Percentiles rank a stretch among this genome's conserved stretches.
Evolutionary conservation across 768 basidiomycete species (phyloP).

Genomic region (Auriscalpium vulgare): DNA sequence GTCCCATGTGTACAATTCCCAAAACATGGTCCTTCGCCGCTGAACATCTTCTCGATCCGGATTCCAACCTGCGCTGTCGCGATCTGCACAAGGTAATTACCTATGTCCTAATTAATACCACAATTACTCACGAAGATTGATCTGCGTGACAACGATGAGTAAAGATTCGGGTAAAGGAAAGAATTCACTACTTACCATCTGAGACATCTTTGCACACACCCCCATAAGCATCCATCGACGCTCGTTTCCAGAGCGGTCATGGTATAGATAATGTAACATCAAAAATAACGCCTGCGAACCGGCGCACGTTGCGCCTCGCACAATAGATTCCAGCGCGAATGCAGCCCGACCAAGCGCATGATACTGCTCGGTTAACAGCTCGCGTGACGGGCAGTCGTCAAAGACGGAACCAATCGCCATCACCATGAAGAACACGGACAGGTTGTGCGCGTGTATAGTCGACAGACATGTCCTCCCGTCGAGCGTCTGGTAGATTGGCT

Average conservation of each 20-base stretch:
- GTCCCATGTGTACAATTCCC: conserved; percentile 37
- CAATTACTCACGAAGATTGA: conserved; percentile 40
- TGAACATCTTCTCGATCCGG: conserved; percentile 37
- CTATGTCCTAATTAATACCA: neutral
- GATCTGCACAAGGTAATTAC: conserved; percentile 28
- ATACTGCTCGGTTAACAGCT: conserved; percentile 26
- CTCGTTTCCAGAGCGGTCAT: conserved; percentile 35
- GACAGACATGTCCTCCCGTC: conserved; percentile 23
- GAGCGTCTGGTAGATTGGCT: conserved; percentile 35
- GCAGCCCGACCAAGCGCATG: conserved; percentile 41
- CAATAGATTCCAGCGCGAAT: conserved; percentile 37
- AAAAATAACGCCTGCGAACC: conserved; percentile 42
- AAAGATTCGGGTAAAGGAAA: neutral
- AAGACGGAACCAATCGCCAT: conserved; percentile 40
- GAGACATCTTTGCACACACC: conserved; percentile 32
- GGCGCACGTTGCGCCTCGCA: conserved; percentile 35
- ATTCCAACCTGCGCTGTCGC: conserved; percentile 43
- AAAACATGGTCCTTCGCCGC: conserved; percentile 39
- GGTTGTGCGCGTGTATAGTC: conserved; percentile 34
- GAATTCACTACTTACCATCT: conserved; percentile 29
- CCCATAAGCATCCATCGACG: conserved; percentile 43
- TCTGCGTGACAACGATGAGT: conserved; percentile 21
- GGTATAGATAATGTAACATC: conserved; percentile 33
- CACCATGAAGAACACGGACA: conserved; percentile 46
- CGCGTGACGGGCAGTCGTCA: conserved; percentile 18